Evolutionary conservation across 805 yeast species (phyloP).

Genomic region (Teunomyces panamensis): DNA sequence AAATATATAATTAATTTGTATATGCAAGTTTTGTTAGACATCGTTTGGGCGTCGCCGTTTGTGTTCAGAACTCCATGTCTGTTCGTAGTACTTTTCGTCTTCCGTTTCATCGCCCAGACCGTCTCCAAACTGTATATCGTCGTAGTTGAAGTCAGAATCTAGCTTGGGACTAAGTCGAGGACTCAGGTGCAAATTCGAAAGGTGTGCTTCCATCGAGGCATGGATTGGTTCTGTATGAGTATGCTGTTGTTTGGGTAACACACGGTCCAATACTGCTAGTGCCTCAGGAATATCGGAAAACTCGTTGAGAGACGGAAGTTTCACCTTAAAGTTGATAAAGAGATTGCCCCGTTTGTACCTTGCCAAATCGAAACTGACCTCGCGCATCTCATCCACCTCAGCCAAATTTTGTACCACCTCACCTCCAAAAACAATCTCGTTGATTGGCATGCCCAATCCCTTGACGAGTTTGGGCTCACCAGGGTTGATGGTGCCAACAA

Average conservation of each 20-base stretch:
- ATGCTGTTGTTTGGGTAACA: conserved; percentile 17
- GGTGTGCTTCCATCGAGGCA: conserved; percentile 6
- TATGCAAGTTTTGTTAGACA: background rate
- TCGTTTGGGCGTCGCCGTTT: background rate
- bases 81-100: conserved; percentile 16
- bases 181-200: conserved; percentile 4
- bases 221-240: background rate
- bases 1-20: conserved; percentile 2
- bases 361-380: conserved; percentile 17
- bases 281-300: conserved; percentile 22
- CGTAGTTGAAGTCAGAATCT: conserved; percentile 12
- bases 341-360: conserved; percentile 32
- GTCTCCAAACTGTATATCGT: conserved; percentile 19
- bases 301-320: conserved; percentile 28
- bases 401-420: conserved; percentile 21
- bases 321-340: conserved; percentile 38
- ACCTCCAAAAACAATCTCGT: conserved; percentile 20
- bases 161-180: background rate
- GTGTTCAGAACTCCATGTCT: conserved; percentile 14
- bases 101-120: conserved; percentile 15
- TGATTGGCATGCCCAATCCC: conserved; percentile 63
- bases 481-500: conserved; percentile 54
- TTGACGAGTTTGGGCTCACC: conserved; percentile 47
- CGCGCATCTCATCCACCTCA: conserved; percentile 12
- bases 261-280: conserved; percentile 15